Evolutionary conservation across 805 yeast species (phyloP), one percentile per base, ranked within the genome.

Genomic region (Soucietia sequanensis): DNA sequence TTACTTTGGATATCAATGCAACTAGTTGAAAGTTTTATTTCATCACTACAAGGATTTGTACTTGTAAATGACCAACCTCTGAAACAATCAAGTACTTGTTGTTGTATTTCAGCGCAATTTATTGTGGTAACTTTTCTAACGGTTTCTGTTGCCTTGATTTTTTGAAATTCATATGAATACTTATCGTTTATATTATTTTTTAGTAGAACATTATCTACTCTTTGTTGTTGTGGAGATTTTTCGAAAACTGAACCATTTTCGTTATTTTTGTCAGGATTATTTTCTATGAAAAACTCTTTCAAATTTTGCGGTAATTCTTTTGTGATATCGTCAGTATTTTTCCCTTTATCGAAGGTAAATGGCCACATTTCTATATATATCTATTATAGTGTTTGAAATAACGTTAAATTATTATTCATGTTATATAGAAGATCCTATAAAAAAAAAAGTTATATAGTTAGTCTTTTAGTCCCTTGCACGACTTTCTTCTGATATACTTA

Each of bases 21-120:
- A 10, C 33, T 23, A 12, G 60, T 42, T 18, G 53, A 47, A 6
- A 45, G 38, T n/a, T 43, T 35, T 19, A 63, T 57, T 38, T 62
- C 62, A 13, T 48, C 46, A 4, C 52, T 44, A 38, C 73, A 68
- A 32, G 53, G 61, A 30, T 40, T 50, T 11, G 39, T 44, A 5
- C 58, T 49, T 0, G 59, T 43, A 25, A 56, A 47, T 35, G 48
- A 50, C 61, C 64, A 59, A 9, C 30, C 30, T 27, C 55, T 52
- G 42, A 60, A 60, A 38, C 72, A 67, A 16, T 57, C 63, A 18
- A 60, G 36, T 21, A 65, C 69, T 19, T 57, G 50, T 19, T 58
- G 48, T 34, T 64, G 68, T 8, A 68, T 39, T 42, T 68, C 73
- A 3, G 70, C 58, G 39, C 74, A 68, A 46, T 68, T 68, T 30